Evolutionary conservation across 352 stramenopile genomes (phyloP), one percentile per base, ranked within the genome.

Genomic region (Pythium periplocum): DNA sequence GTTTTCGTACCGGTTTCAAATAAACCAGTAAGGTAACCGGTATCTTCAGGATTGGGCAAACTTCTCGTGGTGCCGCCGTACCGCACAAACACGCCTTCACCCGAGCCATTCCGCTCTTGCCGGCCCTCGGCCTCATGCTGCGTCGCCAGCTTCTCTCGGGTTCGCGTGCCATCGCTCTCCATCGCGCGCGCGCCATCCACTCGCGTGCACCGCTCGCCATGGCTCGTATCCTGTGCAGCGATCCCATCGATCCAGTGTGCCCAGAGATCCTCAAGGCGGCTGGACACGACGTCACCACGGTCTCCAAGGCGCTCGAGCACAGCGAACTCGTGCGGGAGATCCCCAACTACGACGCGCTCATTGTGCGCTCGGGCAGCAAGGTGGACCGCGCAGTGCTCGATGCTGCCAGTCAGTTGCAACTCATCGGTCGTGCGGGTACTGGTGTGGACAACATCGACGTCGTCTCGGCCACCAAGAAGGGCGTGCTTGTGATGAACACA

Each of bases 401-500:
- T 9, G 82, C 81, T 6, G 81, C 64, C 12, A 46, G 57, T 10
- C 48, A 57, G 5, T 66, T 96, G 50, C 76, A 87, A 61, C 73
- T 98, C 55, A 93, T 98, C 51, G 91, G 86, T 5, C 81, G 90
- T 56, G 89, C 90, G 46, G 90, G 90, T 48, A 96, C 89, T 36
- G 90, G 92, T 59, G 81, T 97, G 33, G 92, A 98, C 77, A 98
- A 98, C 75, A 97, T 98, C 57, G 88, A 98, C 70, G 75, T 97
- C 40, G 71, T 91, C 41, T 78, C 77, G 52, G 87, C 92, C 42
- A 97, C 92, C 17, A 90, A 90, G 57, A 73, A 90, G 50, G 80
- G 96, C 52, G 95, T 98, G 58, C 80, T 97, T 43, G 96, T 99
- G 47, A 96, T 99, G 64, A 98, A 99, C 71, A 98, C 96, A 42